These are phyloP conservation scores for Penicillium oxalicum DNA, from an alignment of 2,329 filamentous ascomycete genomes.

Conservation along the genomic window DNA sequence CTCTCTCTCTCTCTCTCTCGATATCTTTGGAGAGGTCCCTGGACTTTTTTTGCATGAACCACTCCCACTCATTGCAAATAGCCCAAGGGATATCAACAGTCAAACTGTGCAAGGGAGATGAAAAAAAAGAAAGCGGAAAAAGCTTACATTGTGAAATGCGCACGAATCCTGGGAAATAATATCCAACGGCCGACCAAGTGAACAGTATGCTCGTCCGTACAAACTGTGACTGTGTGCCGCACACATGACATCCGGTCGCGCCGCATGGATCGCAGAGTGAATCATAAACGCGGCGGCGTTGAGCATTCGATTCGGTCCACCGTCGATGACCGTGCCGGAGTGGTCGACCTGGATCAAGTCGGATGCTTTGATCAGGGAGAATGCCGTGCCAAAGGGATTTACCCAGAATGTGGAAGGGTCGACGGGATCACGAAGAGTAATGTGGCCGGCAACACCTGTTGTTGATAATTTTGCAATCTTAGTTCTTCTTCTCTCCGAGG, in stretches of 20 bases:
- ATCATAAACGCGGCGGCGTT: conserved; percentile 50
- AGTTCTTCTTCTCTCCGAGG: too few species aligned
- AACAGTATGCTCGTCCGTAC: conserved; percentile 44
- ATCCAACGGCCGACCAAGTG: conserved; percentile 39
- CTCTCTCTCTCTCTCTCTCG: too few species aligned
- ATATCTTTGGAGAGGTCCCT: too few species aligned
- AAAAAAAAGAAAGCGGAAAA: not conserved
- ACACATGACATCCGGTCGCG: conserved; percentile 50
- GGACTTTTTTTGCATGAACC: too few species aligned
- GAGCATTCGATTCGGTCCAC: conserved; percentile 46
- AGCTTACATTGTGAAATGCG: conserved; percentile 39
- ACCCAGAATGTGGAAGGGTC: conserved; percentile 59
- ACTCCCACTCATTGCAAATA: too few species aligned
- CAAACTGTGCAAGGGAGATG: too few species aligned
- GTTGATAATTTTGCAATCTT: too few species aligned
- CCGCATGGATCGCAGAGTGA: conserved; percentile 49
- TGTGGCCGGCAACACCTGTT: conserved; percentile 56
- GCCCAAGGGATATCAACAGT: too few species aligned
- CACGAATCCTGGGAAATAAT: conserved; percentile 44
- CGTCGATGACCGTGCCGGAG: conserved; percentile 57
- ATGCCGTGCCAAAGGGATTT: conserved; percentile 60
- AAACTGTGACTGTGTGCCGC: conserved; percentile 52
- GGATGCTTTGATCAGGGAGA: conserved; percentile 56
- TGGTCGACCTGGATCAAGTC: conserved; percentile 64
- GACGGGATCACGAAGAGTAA: conserved; percentile 57